Evolutionary conservation across 2,329 filamentous ascomycete species (phyloP), one percentile per base, ranked within the genome.

Genomic region (Cercospora sp.): DNA sequence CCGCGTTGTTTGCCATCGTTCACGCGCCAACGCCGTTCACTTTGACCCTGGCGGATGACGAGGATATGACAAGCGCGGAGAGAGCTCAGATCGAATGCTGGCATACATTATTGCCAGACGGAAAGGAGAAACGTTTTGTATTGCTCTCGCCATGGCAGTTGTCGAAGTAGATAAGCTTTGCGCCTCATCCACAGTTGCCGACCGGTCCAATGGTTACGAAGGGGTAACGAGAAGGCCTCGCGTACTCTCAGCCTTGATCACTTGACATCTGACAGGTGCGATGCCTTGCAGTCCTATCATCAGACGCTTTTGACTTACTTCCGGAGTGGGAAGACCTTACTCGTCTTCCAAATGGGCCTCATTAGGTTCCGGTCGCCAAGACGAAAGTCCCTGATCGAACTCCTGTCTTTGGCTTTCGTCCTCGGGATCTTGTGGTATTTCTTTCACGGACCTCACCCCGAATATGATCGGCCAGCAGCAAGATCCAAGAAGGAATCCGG

Each of bases 371-470:
- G 63, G 28, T 23, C 33, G 36, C 62, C 62, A 33, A 58, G 66
- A 26, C 66, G 62, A 30, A 68, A 60, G 53, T 65, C 58, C 28
- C 58, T 65, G 13, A 28, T 64, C 8, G 66, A 68, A 42, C 62
- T 68, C 5, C 58, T 68, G 12, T 58, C 58, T 18, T 16, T 68
- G 58, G 60, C 40, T 9, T 42, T 63, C 10, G 53, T 64, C 3
- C 62, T 68, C 3, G 63, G 66, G 6, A 16, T 63, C 7, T 28
- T 68, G 12, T 65, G 51, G 40, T 51, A 64, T 45, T 53, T 60
- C 62, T 64, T 64, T 26, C 51, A 64, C 16, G 51, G 62, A 42
- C 62, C 62, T 45, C 62, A 64, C 42, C 62, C 62, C 28, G 62
- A 64, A 31, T 64, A 64, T 58, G 62, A 64, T 23, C 51, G 51